Evolutionary conservation across 2,329 filamentous ascomycete genomes (phyloP).

Genomic region (Calonectria pteridis): DNA sequence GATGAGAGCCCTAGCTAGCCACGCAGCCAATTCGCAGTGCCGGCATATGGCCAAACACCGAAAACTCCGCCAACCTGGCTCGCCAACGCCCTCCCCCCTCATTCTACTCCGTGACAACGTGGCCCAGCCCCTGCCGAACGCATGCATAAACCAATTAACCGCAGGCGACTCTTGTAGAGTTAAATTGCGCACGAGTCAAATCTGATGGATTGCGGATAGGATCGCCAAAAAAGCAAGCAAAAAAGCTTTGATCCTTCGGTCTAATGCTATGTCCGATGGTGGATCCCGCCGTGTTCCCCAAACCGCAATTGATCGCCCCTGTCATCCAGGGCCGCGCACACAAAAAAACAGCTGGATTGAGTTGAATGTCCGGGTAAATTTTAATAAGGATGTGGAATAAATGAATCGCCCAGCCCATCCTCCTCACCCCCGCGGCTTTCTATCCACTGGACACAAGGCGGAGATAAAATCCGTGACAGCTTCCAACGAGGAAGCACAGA

Average conservation of each 20-base stretch:
- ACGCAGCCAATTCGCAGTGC: not conserved
- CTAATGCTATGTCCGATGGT: not conserved
- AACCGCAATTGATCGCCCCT: not conserved
- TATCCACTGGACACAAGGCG: not conserved
- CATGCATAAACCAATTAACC: not conserved
- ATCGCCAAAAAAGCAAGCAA: not conserved
- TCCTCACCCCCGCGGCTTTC: not conserved
- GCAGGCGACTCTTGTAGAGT: not conserved
- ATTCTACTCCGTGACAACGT: not conserved
- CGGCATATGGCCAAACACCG: not conserved
- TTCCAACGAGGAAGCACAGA: not conserved
- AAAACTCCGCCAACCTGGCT: not conserved
- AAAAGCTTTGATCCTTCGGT: not conserved
- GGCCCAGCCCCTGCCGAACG: not conserved
- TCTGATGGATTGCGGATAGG: not conserved
- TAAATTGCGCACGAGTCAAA: not conserved
- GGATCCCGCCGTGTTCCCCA: not conserved
- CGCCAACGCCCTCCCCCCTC: not conserved
- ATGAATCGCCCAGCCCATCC: not conserved
- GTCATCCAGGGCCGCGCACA: not conserved
- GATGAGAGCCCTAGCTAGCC: not conserved
- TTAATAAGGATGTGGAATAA: not conserved
- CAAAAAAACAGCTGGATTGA: not conserved
- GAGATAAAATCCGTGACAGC: not conserved
- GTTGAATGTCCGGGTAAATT: not conserved